Base-by-base conservation (phyloP, 2,329 filamentous ascomycete species). In the Botrytis porri region DNA sequence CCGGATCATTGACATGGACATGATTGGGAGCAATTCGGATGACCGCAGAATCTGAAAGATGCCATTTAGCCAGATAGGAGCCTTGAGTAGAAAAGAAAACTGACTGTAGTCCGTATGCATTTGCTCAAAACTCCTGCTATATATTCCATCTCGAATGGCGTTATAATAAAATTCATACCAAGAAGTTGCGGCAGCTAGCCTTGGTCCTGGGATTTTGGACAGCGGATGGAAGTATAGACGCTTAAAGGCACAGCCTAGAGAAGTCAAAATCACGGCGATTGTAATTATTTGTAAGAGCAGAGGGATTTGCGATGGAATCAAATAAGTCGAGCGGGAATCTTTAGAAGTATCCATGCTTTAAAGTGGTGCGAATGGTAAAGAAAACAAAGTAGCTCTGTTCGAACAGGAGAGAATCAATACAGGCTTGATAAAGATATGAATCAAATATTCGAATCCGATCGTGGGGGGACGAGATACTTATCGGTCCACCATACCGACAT, bases 81-180 rank as follows among this genome's bases (percentile, higher is more conserved):
- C 32, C 4, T 18, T 48, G 20, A 16, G 25, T 16, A 4, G 25
- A 3, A 1, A 6, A 14, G 12, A 51, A n/a, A 18, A 66, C 64
- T 39, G 29, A 66, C 64, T 51, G 2, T 66, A 51, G 9, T 25
- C 29, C 14, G 12, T 37, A 51, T 66, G 64, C 43, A 66, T 12
- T 37, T 51, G 45, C 32, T n/a, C 43, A 29, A 66, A 51, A 12
- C 8, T n/a, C 25, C 20, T 66, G 29, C 3, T 54, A 25, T 66
- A 66, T 66, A 12, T 10, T 51, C 64, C 64, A 66, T 66, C 43
- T 37, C 32, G 64, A 51, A 66, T 66, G 20, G 8, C 43, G 2
- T 66, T 66, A 20, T 66, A 66, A 22, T 66, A 66, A 43, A 51
- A 66, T 16, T 51, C 64, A 37, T 66, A 66, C 64, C 64, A 66